Conservation (phyloP, 2,329 filamentous ascomycete species). For the Colletotrichum lini region DNA sequence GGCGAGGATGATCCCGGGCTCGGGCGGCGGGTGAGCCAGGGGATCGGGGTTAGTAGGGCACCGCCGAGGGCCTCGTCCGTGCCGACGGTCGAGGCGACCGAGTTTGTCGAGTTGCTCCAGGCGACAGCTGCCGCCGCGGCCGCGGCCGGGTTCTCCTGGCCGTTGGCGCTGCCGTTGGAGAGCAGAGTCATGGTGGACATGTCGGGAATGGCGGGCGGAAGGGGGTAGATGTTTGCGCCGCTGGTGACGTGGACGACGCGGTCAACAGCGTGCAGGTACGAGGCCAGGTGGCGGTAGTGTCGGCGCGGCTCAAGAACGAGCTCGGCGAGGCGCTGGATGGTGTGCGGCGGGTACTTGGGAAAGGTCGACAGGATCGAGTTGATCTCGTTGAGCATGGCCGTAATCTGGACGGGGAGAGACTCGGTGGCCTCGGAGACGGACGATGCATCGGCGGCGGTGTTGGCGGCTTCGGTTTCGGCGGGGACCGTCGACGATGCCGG, state of each 20-base stretch:
- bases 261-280: conserved; percentile 92
- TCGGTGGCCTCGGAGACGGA: conserved; percentile 55
- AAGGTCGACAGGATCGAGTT: conserved; percentile 78
- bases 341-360: conserved; percentile 84
- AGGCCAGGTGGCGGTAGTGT: conserved; percentile 85
- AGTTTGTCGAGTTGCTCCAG: conserved; percentile 64
- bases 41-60: conserved; percentile 92
- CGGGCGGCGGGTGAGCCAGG: conserved; percentile 76
- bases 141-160: conserved; percentile 53
- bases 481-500: conserved; percentile 52
- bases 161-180: conserved; percentile 74
- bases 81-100: conserved; percentile 68
- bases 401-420: conserved; percentile 74
- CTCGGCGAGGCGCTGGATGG: conserved; percentile 91
- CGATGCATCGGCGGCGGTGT: conserved; percentile 47
- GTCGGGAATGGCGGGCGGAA: conserved; percentile 77
- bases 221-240: conserved; percentile 83
- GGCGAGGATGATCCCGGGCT: conserved; percentile 43
- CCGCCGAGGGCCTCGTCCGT: conserved; percentile 93
- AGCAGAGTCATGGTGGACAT: conserved; percentile 67
- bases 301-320: conserved; percentile 81
- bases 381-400: conserved; percentile 74
- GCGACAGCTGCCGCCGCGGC: conserved; percentile 57
- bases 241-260: conserved; percentile 93
- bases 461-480: conserved; percentile 51